Evolutionary conservation across 1,284 basidiomycete species (phyloP).

Genomic region (Cerioporus squamosus): DNA sequence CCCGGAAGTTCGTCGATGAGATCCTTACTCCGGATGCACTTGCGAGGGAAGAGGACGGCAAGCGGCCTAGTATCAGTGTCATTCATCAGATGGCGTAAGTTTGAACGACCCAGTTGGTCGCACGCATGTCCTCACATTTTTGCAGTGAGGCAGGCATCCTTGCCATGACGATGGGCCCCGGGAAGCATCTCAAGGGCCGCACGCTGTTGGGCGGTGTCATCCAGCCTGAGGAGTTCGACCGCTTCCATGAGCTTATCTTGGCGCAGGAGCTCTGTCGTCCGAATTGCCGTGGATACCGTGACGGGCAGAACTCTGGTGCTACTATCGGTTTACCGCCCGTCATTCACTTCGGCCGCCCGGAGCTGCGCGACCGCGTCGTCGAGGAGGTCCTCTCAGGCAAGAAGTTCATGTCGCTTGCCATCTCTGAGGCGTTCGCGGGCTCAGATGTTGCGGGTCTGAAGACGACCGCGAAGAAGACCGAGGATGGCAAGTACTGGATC

Average conservation of each 20-base stretch:
- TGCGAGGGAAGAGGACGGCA: slow-evolving; percentile 78
- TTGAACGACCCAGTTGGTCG: not conserved
- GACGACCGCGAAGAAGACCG: slow-evolving; percentile 81
- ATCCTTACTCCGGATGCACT: slow-evolving; percentile 54
- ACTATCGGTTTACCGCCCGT: slow-evolving; percentile 84
- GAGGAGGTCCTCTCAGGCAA: slow-evolving; percentile 75
- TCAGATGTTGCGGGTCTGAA: slow-evolving; percentile 85
- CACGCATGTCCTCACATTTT: not conserved
- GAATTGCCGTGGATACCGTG: slow-evolving; percentile 35
- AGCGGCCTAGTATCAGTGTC: slow-evolving; percentile 65
- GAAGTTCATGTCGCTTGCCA: slow-evolving; percentile 77
- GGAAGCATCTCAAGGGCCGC: slow-evolving; percentile 83
- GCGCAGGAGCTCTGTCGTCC: slow-evolving; percentile 42
- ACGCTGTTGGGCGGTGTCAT: slow-evolving; percentile 82
- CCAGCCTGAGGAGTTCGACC: slow-evolving; percentile 86
- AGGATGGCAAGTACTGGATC: slow-evolving; percentile 85
- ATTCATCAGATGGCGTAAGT: slow-evolving; percentile 74
- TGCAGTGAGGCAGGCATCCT: slow-evolving; percentile 70
- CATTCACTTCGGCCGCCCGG: slow-evolving; percentile 81
- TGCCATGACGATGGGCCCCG: slow-evolving; percentile 90
- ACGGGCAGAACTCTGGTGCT: slow-evolving; percentile 48
- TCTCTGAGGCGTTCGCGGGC: slow-evolving; percentile 79
- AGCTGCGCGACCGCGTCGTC: slow-evolving; percentile 78
- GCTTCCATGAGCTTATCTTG: slow-evolving; percentile 60
- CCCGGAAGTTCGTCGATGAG: slow-evolving; percentile 56